These are phyloP conservation scores for Naganishia vishniacii DNA, from an alignment of 768 basidiomycete genomes.

Conservation along the genomic window DNA sequence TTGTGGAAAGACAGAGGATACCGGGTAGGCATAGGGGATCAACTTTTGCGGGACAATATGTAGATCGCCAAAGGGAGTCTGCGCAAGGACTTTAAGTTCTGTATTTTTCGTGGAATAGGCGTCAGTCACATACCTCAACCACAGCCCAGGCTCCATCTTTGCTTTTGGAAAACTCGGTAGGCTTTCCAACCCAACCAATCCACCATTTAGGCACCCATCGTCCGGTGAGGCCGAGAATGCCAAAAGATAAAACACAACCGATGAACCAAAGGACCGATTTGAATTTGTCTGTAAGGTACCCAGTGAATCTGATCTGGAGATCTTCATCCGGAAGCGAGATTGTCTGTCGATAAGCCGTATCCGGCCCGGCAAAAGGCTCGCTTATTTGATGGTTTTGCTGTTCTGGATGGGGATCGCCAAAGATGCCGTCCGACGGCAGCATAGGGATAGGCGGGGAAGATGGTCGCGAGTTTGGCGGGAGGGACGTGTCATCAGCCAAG, in stretches of 20 bases:
- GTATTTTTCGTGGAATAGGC: no score
- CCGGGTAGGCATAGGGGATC: conserved; percentile 67
- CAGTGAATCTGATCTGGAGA: conserved; percentile 74
- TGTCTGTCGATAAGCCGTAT: conserved; percentile 57
- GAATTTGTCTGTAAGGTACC: conserved; percentile 66
- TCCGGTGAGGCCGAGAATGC: conserved; percentile 71
- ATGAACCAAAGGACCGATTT: conserved; percentile 65
- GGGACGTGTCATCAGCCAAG: conserved; percentile 46
- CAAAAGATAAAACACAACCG: conserved; percentile 64
- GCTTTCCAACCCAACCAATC: conserved; percentile 77
- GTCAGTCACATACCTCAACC: conserved; percentile 65
- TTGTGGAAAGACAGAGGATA: conserved; percentile 72
- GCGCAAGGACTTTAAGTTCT: no score
- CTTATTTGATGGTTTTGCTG: conserved; percentile 31
- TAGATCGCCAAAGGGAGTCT: conserved; percentile 71
- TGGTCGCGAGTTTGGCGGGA: conserved; percentile 48
- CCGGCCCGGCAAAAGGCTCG: conserved; percentile 20
- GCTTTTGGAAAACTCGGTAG: conserved; percentile 72
- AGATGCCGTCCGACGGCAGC: conserved; percentile 43
- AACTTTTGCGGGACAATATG: conserved; percentile 66
- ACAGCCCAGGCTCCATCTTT: conserved; percentile 62
- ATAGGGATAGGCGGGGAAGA: conserved; percentile 45
- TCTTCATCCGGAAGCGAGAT: conserved; percentile 87
- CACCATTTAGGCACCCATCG: conserved; percentile 91
- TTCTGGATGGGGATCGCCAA: conserved; percentile 37